Evolutionary conservation across 371 early-diverging fungal species (phyloP).

Genomic region (Mucor indicus): DNA sequence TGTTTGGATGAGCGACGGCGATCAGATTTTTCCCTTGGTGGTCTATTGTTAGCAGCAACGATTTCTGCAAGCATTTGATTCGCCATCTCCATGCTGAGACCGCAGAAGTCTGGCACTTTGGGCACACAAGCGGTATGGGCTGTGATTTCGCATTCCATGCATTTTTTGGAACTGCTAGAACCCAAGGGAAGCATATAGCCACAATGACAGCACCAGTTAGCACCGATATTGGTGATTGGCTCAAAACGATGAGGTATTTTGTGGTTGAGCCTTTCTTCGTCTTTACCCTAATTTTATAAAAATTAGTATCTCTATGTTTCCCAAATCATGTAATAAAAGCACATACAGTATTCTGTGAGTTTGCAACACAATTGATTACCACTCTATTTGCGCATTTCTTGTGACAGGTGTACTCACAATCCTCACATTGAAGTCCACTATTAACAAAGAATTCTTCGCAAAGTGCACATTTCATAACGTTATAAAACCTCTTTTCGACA

Average conservation of each 20-base stretch:
- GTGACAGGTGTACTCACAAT: conserved; percentile 30
- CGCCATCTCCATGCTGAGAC: conserved; percentile 83
- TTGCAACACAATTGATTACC: conserved; percentile 23
- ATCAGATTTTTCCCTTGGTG: conserved; percentile 14
- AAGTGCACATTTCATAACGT: conserved; percentile 91
- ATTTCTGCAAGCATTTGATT: conserved; percentile 77
- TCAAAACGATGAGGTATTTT: conserved; percentile 93
- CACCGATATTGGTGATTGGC: conserved; percentile 69
- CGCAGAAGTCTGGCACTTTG: conserved; percentile 92
- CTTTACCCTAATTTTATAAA: conserved; percentile 37
- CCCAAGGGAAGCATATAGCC: conserved; percentile 91
- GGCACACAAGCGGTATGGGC: conserved; percentile 85
- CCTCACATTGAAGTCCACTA: conserved; percentile 87
- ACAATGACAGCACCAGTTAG: conserved; percentile 97
- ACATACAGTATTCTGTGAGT: conserved; percentile 42
- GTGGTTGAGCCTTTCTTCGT: conserved; percentile 75
- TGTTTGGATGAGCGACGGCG: conserved; percentile 16
- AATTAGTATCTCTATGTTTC: too few species aligned
- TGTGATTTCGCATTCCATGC: conserved; percentile 75
- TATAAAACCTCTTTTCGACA: conserved; percentile 78
- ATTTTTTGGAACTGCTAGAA: conserved; percentile 61
- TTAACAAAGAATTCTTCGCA: conserved; percentile 90
- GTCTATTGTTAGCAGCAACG: conserved; percentile 49
- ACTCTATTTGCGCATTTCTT: conserved; percentile 23
- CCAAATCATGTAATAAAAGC: not conserved